Percentiles rank a stretch among this genome's conserved stretches.
Evolutionary conservation across 257 asterid species (phyloP).

Genomic region (Solanum paucissectum): DNA sequence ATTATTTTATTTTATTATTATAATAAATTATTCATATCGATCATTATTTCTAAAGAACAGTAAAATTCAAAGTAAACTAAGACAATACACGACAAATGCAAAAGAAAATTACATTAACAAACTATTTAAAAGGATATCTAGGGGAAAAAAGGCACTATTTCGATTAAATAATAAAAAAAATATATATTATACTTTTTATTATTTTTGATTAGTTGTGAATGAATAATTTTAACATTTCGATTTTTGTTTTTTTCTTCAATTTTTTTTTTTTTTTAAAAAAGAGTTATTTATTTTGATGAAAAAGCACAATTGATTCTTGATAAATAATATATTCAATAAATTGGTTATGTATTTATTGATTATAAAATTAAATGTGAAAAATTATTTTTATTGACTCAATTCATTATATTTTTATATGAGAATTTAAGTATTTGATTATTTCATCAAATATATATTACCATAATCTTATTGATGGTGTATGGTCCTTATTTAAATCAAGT

Average conservation of each 20-base stretch:
- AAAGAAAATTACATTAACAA: neutral
- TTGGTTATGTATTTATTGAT: too few species aligned
- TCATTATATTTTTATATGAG: neutral
- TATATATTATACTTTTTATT: neutral
- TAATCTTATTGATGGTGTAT: neutral
- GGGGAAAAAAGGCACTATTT: neutral
- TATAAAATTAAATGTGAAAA: neutral
- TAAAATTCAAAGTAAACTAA: neutral
- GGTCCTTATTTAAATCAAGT: neutral
- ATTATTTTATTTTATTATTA: too few species aligned
- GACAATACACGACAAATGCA: too few species aligned
- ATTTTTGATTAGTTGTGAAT: neutral
- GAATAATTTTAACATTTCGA: neutral
- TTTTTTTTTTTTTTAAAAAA: neutral
- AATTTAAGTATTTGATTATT: neutral
- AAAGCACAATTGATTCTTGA: neutral
- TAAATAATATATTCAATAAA: too few species aligned
- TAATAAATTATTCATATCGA: neutral
- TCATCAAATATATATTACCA: neutral
- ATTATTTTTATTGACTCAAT: neutral
- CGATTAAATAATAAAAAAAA: neutral
- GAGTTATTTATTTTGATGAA: too few species aligned
- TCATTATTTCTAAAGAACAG: neutral
- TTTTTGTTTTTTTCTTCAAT: neutral
- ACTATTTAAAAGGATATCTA: too few species aligned